phyloP scores from a whole-genome alignment of 768 basidiomycete species.

The Infundibulicybe gibba region DNA sequence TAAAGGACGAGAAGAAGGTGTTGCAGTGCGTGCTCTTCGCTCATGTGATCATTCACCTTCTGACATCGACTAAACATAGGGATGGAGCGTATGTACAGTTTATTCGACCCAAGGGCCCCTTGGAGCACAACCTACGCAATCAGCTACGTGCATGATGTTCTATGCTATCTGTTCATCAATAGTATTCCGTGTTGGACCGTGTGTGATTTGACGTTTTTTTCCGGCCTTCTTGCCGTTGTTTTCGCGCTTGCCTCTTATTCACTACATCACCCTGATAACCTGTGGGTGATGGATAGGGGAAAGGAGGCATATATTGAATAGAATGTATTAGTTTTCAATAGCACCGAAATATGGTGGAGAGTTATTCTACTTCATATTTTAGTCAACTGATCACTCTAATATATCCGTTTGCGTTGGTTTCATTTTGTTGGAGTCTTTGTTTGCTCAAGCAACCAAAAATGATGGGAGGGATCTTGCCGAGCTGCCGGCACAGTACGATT shows the following conservation, averaged over 20 bases:
- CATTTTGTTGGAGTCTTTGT: too few species aligned
- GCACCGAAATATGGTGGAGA: too few species aligned
- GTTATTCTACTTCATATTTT: too few species aligned
- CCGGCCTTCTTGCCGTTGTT: slow-evolving; percentile 24
- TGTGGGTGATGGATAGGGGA: slow-evolving; percentile 71
- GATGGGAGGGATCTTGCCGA: too few species aligned
- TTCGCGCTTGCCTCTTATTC: slow-evolving; percentile 57
- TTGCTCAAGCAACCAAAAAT: too few species aligned
- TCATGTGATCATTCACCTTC: slow-evolving; percentile 3
- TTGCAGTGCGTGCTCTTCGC: slow-evolving; percentile 59
- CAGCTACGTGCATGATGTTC: slow-evolving; percentile 67
- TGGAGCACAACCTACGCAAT: slow-evolving; percentile 82
- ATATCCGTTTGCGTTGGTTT: too few species aligned
- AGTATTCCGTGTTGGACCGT: background rate
- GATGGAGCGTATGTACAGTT: slow-evolving; percentile 96
- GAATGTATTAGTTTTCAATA: too few species aligned
- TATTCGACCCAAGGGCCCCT: slow-evolving; percentile 83
- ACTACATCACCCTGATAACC: slow-evolving; percentile 58
- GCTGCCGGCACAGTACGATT: too few species aligned
- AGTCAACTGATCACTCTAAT: too few species aligned
- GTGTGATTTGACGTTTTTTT: slow-evolving; percentile 11
- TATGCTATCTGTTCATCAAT: slow-evolving; percentile 7
- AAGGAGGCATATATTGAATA: slow-evolving; percentile 72
- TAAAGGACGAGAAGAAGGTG: slow-evolving; percentile 90
- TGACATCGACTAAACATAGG: slow-evolving; percentile 30